Conservation (phyloP, 1,139 yeast species). For the Zygotorulaspora mrakii region DNA sequence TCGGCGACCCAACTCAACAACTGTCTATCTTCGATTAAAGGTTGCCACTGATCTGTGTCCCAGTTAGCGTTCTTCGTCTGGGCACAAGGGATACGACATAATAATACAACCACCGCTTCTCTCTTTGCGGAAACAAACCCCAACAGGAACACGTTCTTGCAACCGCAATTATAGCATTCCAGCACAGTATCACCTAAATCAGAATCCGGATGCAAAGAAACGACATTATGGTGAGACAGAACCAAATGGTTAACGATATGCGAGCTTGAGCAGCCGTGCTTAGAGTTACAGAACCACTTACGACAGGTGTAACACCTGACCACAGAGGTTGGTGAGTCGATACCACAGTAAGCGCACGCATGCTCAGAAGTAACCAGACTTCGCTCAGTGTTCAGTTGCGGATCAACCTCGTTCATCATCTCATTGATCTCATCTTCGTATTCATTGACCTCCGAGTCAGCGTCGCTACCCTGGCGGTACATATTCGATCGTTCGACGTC, state of each 20-base stretch:
- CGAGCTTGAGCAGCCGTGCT: slow-evolving; percentile 56
- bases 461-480: slow-evolving; percentile 5
- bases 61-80: slow-evolving; percentile 69
- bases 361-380: slow-evolving; percentile 31
- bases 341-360: slow-evolving; percentile 76
- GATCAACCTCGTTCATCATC: slow-evolving; percentile 7
- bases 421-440: slow-evolving; percentile 3
- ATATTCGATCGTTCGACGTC: too few species aligned
- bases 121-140: slow-evolving; percentile 88
- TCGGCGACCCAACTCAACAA: slow-evolving; percentile 80
- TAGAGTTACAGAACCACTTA: slow-evolving; percentile 91
- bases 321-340: slow-evolving; percentile 60
- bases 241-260: slow-evolving; percentile 88
- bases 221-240: slow-evolving; percentile 70
- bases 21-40: slow-evolving; percentile 75
- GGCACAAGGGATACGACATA: slow-evolving; percentile 90
- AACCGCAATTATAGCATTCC: slow-evolving; percentile 91
- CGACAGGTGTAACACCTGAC: slow-evolving; percentile 74
- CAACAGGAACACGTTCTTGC: slow-evolving; percentile 69
- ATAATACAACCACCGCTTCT: slow-evolving; percentile 79
- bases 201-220: slow-evolving; percentile 72
- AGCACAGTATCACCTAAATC: slow-evolving; percentile 80
- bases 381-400: slow-evolving; percentile 8
- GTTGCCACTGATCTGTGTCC: slow-evolving; percentile 89
- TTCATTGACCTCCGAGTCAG: slow-evolving; percentile 1